phyloP scores from a whole-genome alignment of 2,329 filamentous ascomycete species.

The Fusarium sp. region DNA sequence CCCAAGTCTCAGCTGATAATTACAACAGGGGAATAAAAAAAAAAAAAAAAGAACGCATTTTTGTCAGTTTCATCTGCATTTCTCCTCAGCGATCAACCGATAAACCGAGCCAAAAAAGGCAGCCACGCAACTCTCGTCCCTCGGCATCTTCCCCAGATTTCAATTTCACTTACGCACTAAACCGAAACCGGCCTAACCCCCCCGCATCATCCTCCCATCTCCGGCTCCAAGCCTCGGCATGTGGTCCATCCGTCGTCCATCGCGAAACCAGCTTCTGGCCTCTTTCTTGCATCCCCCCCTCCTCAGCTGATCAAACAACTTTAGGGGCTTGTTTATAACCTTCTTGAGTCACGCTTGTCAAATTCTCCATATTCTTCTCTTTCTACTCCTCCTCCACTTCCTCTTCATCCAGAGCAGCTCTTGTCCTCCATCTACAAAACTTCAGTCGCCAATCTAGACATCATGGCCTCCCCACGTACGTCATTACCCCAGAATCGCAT shows the following conservation, averaged over 20 bases:
- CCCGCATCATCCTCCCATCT: constrained; percentile 21
- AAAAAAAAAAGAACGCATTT: background rate
- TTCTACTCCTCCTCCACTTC: background rate
- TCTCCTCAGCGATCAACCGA: constrained; percentile 8
- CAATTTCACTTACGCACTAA: constrained; percentile 20
- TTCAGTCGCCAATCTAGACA: constrained; percentile 42
- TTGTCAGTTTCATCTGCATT: background rate
- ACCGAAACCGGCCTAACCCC: constrained; percentile 11
- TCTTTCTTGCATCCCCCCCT: constrained; percentile 28
- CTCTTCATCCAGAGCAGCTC: constrained; percentile 22
- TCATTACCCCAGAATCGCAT: constrained; percentile 34
- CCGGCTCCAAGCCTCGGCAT: constrained; percentile 42
- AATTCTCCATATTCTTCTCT: constrained; percentile 7
- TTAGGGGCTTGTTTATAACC: constrained; percentile 32
- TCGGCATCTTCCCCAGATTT: constrained; percentile 47
- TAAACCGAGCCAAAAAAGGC: background rate
- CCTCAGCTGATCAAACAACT: constrained; percentile 33
- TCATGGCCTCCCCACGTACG: constrained; percentile 86
- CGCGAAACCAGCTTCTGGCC: constrained; percentile 10
- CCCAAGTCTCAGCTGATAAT: background rate
- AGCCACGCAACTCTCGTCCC: constrained; percentile 33
- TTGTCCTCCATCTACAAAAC: constrained; percentile 5
- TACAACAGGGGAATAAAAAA: background rate
- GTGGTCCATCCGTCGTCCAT: constrained; percentile 22
- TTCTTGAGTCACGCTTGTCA: constrained; percentile 5